Conservation (phyloP, 1,284 basidiomycete species). For the Boletus albobrunnescens region DNA sequence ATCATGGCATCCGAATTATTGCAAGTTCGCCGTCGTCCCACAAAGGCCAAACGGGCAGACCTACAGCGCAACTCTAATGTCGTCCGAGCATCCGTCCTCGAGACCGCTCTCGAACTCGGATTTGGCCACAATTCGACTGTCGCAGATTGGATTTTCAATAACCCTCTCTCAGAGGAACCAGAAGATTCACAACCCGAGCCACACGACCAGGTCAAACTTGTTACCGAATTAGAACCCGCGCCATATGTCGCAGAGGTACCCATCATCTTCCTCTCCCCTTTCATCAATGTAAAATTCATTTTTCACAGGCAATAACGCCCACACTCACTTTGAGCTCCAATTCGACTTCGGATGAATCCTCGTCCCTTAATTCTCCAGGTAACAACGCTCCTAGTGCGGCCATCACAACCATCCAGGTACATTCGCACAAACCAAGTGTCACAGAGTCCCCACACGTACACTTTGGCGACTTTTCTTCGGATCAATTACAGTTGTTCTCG, state of each 20-base stretch:
- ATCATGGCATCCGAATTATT: conserved; percentile 21
- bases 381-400: conserved; percentile 19
- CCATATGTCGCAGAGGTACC: conserved; percentile 20
- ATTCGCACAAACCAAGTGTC: conserved; percentile 28
- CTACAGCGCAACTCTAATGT: conserved; percentile 46
- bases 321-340: conserved; percentile 28
- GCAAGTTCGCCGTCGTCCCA: conserved; percentile 28
- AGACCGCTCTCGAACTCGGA: conserved; percentile 63
- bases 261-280: neutral
- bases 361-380: conserved; percentile 25
- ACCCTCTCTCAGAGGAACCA: conserved; percentile 49
- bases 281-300: conserved; percentile 11
- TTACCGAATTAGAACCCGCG: conserved; percentile 4
- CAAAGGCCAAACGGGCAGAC: conserved; percentile 19
- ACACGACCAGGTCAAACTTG: neutral
- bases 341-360: conserved; percentile 33
- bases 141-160: conserved; percentile 65
- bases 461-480: conserved; percentile 29
- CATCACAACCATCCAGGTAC: conserved; percentile 17
- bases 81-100: conserved; percentile 65
- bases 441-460: conserved; percentile 31
- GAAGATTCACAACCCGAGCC: conserved; percentile 33
- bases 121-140: conserved; percentile 52
- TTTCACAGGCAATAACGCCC: conserved; percentile 25
- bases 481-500: conserved; percentile 28